Conservation (phyloP, 169 alveolate species). For the Plasmodium gaboni region DNA sequence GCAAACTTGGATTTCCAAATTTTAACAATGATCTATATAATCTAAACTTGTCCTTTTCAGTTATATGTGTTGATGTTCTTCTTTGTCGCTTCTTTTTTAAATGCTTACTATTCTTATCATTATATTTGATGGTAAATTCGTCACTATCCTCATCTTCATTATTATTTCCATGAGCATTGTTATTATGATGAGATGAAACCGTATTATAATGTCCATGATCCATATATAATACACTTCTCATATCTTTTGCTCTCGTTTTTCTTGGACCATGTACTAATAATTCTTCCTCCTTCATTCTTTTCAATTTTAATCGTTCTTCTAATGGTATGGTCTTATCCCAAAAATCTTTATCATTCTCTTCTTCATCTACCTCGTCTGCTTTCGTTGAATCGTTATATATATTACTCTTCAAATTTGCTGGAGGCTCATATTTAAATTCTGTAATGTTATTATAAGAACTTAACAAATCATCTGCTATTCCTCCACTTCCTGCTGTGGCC, state of each 20-base stretch:
- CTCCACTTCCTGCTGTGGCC: conserved; percentile 81
- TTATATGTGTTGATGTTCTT: conserved; percentile 80
- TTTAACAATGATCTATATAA: conserved; percentile 86
- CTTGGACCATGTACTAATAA: conserved; percentile 91
- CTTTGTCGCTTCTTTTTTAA: conserved; percentile 81
- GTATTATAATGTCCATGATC: conserved; percentile 1
- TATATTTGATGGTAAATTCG: conserved; percentile 55
- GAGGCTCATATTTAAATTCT: conserved; percentile 93
- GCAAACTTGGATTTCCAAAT: conserved; percentile 88
- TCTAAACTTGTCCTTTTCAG: conserved; percentile 86
- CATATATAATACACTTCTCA: conserved; percentile 21
- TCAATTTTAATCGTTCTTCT: conserved; percentile 89
- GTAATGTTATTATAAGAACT: conserved; percentile 92
- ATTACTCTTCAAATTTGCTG: conserved; percentile 81
- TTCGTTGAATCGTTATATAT: conserved; percentile 85
- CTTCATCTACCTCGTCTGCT: conserved; percentile 76
- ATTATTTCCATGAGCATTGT: not conserved
- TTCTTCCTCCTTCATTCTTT: conserved; percentile 87
- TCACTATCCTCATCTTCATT: conserved; percentile 72
- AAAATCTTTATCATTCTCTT: conserved; percentile 90
- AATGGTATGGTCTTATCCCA: conserved; percentile 93
- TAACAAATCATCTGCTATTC: conserved; percentile 91
- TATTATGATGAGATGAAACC: not conserved
- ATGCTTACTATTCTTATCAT: conserved; percentile 25
- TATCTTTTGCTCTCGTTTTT: conserved; percentile 87